Base-by-base conservation (phyloP, 169 alveolate species). In the Plasmodium gallinaceum region DNA sequence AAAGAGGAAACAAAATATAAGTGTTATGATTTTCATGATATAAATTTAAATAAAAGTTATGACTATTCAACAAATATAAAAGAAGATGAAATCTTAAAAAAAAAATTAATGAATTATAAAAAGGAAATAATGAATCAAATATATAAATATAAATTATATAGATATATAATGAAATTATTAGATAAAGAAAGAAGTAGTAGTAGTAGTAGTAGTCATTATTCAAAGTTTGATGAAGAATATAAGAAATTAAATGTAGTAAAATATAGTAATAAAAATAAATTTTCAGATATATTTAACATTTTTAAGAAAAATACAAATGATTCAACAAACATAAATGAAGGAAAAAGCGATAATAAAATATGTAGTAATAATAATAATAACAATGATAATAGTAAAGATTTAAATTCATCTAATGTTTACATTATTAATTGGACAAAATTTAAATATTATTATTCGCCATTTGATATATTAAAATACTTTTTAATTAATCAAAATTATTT, bases 401-500 rank as follows among this genome's bases (percentile, higher is more conserved):
- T 18, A 8, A 16, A 66, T 22, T 5, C 16, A 9, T 37, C 85
- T 24, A 68, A 83, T 48, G 52, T 83, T 3, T 83, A 68, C 32
- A 54, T 83, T 5, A 12, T 83, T 0, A 83, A 72, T 37, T 83
- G 91, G 91, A 83, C 91, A 0, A 83, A 83, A 57, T 83, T 83
- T 83, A 83, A 83, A 72, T 83, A 83, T 71, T 32, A 39, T 45
- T 83, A 83, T 42, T 32, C 91, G 0, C 91, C 91, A 18, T 68
- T 83, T 24, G 91, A 83, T 68, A 83, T 83, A 52, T 43, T 62
- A 39, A 83, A 83, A 83, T 83, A 83, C 66, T 83, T 83, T 48
- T 20, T 83, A 54, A 83, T 83, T 2, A 83, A 83, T 48, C 39
- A 68, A 9, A 83, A 83, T 57, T 83, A 83, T 83, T 37, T 83